These are phyloP conservation scores for Amanita jacksonii DNA, from an alignment of 768 basidiomycete species.

Conservation along the genomic window DNA sequence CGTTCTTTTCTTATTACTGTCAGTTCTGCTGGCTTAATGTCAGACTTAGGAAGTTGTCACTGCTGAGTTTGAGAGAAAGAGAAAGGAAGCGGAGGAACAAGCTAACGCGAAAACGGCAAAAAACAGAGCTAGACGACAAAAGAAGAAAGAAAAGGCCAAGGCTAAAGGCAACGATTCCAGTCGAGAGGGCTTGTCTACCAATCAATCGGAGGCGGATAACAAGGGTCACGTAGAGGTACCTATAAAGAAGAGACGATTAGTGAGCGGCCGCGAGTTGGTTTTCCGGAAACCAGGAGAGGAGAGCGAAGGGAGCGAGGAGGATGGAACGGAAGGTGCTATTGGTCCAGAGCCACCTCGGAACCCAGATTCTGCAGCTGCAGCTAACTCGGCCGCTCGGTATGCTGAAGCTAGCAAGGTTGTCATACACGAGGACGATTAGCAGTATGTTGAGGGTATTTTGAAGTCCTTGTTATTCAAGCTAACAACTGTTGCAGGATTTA, in stretches of 20 bases:
- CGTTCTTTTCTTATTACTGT: neutral
- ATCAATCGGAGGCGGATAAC: constrained; percentile 16
- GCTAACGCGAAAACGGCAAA: constrained; percentile 89
- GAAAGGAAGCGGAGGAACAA: constrained; percentile 56
- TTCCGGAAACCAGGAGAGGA: constrained; percentile 37
- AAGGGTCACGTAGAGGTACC: constrained; percentile 27
- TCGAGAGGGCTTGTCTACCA: constrained; percentile 15
- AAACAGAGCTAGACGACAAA: constrained; percentile 88
- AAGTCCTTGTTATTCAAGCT: neutral
- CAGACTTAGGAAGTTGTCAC: constrained; percentile 39
- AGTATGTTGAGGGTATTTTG: too few species aligned
- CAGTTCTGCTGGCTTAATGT: constrained; percentile 33
- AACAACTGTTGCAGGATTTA: neutral
- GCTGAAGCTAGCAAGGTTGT: constrained; percentile 29
- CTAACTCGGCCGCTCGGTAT: constrained; percentile 14
- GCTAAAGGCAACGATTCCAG: constrained; percentile 23
- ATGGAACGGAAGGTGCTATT: constrained; percentile 10
- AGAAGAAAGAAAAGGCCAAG: constrained; percentile 76
- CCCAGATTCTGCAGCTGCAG: neutral
- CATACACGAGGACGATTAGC: constrained; percentile 44
- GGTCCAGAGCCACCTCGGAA: neutral
- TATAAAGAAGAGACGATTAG: constrained; percentile 72
- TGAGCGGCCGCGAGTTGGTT: constrained; percentile 65
- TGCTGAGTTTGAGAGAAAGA: constrained; percentile 67
- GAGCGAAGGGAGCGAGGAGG: constrained; percentile 26